Evolutionary conservation across 2,329 filamentous ascomycete genomes (phyloP), one percentile per base, ranked within the genome.

Genomic region (Alternaria ethzedia): DNA sequence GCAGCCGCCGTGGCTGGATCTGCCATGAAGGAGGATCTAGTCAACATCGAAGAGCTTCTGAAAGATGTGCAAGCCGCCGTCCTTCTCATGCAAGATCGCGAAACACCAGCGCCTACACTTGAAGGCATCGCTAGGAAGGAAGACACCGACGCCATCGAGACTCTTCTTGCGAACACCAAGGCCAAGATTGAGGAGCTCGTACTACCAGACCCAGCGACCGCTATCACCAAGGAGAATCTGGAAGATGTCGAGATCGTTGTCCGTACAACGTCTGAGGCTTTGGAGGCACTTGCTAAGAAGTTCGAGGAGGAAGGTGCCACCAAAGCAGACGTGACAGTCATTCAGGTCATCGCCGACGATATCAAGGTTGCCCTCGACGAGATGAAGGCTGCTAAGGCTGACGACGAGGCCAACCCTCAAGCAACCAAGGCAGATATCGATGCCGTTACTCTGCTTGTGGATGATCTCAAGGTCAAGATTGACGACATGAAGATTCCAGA

Each of bases 61-160:
- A 76, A 84, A 77, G 69, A 86, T 86, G 78, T 94, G 15, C 88
- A 91, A 64, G 85, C 85, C 11, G 84, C 86, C 9, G 83, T 92
- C 3, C 55, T 76, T 6, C 51, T 70, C 1, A 49, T 78, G 28
- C 76, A 78, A 52, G 75, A 78, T 26, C 73, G 74, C 3, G 75
- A 77, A 21, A 59, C 61, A 3, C 30, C 67, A 12, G 32, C 71
- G 6, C 66, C 71, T 9, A 59, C 59, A 2, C 54, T 81, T 13
- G 84, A 86, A 51, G 88, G 89, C 41, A 78, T 85, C 3, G 89
- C 91, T 6, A 89, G 86, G 30, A 92, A 92, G 75, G 93, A 97
- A 69, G 94, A 98, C 71, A 92, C 94, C 0, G 89, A 95, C 65
- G 93, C 93, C 11, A 94, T 98, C 62, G 95, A 97, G 79, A 96